phyloP scores from a whole-genome alignment of 139 green algal genomes.

The Chlorella sp. region DNA sequence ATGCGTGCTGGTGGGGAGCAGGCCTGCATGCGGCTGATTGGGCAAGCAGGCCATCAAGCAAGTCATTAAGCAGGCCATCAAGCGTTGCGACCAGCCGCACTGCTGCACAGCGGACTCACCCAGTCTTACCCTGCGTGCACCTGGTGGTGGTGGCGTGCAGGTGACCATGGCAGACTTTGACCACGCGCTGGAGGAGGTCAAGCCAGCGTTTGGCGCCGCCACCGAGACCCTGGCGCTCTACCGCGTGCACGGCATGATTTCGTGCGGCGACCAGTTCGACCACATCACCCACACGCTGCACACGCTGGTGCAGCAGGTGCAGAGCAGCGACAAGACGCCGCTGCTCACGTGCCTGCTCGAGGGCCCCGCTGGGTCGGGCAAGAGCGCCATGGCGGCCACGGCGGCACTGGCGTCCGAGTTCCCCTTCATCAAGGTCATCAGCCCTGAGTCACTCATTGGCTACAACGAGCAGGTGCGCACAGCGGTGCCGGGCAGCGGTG shows the following conservation, averaged over 20 bases:
- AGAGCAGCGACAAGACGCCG: conserved; percentile 74
- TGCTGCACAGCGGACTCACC: no score
- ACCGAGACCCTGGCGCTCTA: conserved; percentile 78
- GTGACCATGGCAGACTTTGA: conserved; percentile 88
- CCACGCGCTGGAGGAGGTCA: conserved; percentile 84
- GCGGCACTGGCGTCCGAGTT: conserved; percentile 81
- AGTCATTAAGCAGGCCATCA: no score
- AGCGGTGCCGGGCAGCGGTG: no score
- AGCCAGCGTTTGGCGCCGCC: conserved; percentile 90
- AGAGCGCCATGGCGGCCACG: conserved; percentile 90
- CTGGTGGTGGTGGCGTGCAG: conserved; percentile 31
- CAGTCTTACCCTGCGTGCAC: no score
- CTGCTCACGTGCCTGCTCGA: conserved; percentile 87
- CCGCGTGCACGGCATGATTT: conserved; percentile 86
- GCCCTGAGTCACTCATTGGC: conserved; percentile 82
- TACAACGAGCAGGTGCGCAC: conserved; percentile 68
- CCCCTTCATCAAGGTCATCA: conserved; percentile 92
- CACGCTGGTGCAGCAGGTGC: conserved; percentile 51
- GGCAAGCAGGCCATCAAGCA: no score
- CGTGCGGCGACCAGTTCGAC: conserved; percentile 65
- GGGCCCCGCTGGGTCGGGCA: conserved; percentile 79
- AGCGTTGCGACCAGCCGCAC: no score
- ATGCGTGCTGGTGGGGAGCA: no score
- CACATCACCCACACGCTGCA: conserved; percentile 64
- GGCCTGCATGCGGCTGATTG: no score